A percentile compares a stretch with the other conserved stretches of the same genome.
These are phyloP conservation scores for Fusarium hostae DNA, from an alignment of 2,329 filamentous ascomycete species.

Conservation along the genomic window DNA sequence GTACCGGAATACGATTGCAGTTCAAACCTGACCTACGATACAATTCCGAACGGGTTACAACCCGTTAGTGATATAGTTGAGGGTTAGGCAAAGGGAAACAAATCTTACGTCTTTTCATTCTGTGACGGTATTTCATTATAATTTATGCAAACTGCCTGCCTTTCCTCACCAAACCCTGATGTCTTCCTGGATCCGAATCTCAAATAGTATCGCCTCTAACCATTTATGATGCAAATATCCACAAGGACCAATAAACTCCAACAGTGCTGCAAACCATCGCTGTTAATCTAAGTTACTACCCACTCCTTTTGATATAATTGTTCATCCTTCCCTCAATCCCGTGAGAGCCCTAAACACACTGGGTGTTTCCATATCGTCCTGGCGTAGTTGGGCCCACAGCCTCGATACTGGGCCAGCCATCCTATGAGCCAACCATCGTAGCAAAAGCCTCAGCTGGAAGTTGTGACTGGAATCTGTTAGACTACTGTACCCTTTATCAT, in stretches of 20 bases:
- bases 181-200: conserved; percentile 9
- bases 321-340: background rate
- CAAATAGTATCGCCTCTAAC: background rate
- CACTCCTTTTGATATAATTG: conserved; percentile 2
- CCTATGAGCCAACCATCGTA: conserved; percentile 23
- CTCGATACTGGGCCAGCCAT: conserved; percentile 7
- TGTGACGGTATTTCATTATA: conserved; percentile 28
- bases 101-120: conserved; percentile 22
- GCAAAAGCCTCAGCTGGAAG: conserved; percentile 62
- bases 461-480: conserved; percentile 50
- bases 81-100: background rate
- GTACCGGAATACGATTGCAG: background rate
- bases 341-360: conserved; percentile 1
- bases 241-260: conserved; percentile 39
- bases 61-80: background rate
- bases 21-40: background rate
- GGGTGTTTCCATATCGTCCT: background rate
- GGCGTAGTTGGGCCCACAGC: background rate
- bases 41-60: background rate
- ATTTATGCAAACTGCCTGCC: conserved; percentile 30
- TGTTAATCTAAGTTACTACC: conserved; percentile 13
- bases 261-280: conserved; percentile 34
- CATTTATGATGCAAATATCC: conserved; percentile 28
- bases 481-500: background rate
- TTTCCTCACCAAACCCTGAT: background rate